Base-by-base conservation (phyloP, 371 early-diverging fungal genomes). In the Lichtheimia ramosa region DNA sequence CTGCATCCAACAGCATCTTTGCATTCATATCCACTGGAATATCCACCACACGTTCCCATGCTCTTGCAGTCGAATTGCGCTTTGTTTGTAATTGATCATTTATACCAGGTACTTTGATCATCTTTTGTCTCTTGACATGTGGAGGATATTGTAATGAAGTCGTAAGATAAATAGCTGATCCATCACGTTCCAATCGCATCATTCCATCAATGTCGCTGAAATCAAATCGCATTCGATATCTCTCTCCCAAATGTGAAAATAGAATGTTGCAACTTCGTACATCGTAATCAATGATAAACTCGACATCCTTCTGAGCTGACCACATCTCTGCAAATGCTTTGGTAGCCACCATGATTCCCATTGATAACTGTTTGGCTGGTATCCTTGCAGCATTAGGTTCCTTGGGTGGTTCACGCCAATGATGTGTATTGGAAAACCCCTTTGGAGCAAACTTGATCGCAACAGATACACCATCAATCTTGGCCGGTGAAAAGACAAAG, bases 31-130 rank as follows among this genome's bases (percentile, higher is more conserved):
- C 4, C n/a, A 40, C 21, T 5, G 78, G 74, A 14, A 75, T 65
- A n/a, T 55, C 48, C 0, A 57, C 57, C 13, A 74, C 65, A 13
- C 75, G 57, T 21, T 70, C 70, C 79, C 79, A 75, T 7, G 59
- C 14, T 6, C 55, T 39, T 5, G 48, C n/a, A 2, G 18, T 16
- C 27, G 53, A 27, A 34, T 34, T 34, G 10, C 34, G 34, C 10
- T 34, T 6, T 34, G 34, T 34, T 5, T 34, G 10, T 8, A 34
- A 34, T 8, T 34, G 34, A 34, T 34, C 34, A 8, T 8, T 34
- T 34, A 10, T 34, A 34, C 34, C 34, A 8, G 34, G 34, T 10
- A 27, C 42, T 25, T 28, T 51, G 8, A 41, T 40, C 1, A 41
- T n/a, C 5, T 13, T 27, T 16, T 49, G 50, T 10, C 25, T 57